Evolutionary conservation across 768 basidiomycete species (phyloP).

Genomic region (Hericium coralloides): DNA sequence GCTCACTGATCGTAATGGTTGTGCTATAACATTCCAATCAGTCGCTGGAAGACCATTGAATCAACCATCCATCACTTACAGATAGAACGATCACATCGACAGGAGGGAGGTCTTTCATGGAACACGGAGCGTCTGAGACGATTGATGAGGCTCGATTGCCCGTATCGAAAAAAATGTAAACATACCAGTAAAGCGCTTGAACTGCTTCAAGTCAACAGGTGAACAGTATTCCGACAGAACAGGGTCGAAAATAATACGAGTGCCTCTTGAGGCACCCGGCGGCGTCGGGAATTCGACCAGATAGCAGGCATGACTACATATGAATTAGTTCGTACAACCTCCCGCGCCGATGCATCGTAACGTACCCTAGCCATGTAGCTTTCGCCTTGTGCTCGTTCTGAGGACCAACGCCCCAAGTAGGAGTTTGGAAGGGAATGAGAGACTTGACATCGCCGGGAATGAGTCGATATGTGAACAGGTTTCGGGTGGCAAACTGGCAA

Average conservation of each 20-base stretch:
- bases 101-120: constrained; percentile 35
- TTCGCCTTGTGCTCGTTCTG: constrained; percentile 7
- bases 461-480: neutral
- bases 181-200: constrained; percentile 25
- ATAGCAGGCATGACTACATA: constrained; percentile 28
- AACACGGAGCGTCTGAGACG: constrained; percentile 25
- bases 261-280: constrained; percentile 25
- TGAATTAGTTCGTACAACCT: too few species aligned
- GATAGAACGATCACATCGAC: constrained; percentile 43
- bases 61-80: constrained; percentile 25
- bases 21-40: constrained; percentile 17
- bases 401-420: constrained; percentile 4
- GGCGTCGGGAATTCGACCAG: constrained; percentile 28
- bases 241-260: constrained; percentile 32
- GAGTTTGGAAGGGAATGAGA: constrained; percentile 8
- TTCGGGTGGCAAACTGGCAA: too few species aligned
- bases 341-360: neutral
- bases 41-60: neutral
- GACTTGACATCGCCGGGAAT: constrained; percentile 10
- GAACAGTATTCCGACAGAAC: constrained; percentile 28
- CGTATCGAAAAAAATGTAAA: constrained; percentile 13
- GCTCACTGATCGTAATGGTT: constrained; percentile 30
- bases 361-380: constrained; percentile 13
- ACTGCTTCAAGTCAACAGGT: constrained; percentile 23
- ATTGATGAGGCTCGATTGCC: neutral